Base-by-base conservation (phyloP, 2,329 filamentous ascomycete genomes). In the Alternaria gaisen region DNA sequence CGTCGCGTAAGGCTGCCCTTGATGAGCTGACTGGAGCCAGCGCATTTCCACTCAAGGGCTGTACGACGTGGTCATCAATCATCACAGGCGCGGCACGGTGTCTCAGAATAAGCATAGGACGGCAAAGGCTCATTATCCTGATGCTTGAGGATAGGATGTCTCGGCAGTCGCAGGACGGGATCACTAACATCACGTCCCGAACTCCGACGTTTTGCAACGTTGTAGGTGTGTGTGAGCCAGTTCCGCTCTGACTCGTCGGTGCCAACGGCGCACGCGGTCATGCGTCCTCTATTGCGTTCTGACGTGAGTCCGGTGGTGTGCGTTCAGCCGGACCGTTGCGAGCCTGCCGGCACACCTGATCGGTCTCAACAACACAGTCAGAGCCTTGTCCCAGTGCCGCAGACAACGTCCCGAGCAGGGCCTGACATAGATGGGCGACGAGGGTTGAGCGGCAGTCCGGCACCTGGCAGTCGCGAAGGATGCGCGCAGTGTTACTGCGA, bases 1-100 rank as follows among this genome's bases (percentile, higher is more conserved):
- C 22, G 56, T 59, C 51, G 50, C 53, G 24, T 57, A 60, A 64
- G 63, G 56, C 63, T 64, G 56, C 64, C 63, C 55, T 56, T 67
- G 65, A 60, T 63, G 53, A 59, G 41, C 56, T 72, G 62, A 72
- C 66, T 75, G 71, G 71, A 72, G 72, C 71, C 74, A 76, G 68
- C 73, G 62, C 72, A 74, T 66, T 28, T 63, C 54, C 57, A 53
- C 40, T 44, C 43, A 32, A 46, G 26, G 44, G 67, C 74, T 57
- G 54, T 67, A 75, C 72, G 47, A 57, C 72, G 72, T 50, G 41
- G 57, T 63, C 58, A 53, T 58, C 32, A 43, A 50, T 36, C 46
- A 50, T 50, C 32, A 26, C 46, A 53, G 12, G 9, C 20, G 56
- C 60, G 42, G 55, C 62, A 58, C 55, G 46, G n/a, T 38, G 58